Evolutionary conservation across 1,284 basidiomycete genomes (phyloP).

Genomic region (Puccinia hordei): DNA sequence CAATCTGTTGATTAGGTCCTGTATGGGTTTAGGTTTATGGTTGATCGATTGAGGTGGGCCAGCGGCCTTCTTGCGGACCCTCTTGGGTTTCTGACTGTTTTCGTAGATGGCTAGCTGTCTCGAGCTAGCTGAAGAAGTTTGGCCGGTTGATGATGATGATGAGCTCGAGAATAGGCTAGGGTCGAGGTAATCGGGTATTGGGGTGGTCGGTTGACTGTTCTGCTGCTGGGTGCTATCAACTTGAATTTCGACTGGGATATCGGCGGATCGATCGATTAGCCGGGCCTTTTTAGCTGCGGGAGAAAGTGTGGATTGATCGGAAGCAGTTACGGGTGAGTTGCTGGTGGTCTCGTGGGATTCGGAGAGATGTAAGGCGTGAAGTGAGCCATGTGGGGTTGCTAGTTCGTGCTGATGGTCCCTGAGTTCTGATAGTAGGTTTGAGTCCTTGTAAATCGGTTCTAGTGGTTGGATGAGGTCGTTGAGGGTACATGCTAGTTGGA

Average conservation of each 20-base stretch:
- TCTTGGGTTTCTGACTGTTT: conserved; percentile 26
- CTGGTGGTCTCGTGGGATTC: not conserved
- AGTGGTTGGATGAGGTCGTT: conserved; percentile 36
- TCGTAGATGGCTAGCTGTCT: not conserved
- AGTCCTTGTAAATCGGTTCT: conserved; percentile 31
- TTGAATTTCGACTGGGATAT: not conserved
- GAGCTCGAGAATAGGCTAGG: conserved; percentile 4
- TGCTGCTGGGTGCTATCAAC: not conserved
- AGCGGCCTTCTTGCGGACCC: conserved; percentile 40
- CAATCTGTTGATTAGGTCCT: conserved; percentile 30
- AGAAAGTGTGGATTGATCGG: not conserved
- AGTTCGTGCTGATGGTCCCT: conserved; percentile 42
- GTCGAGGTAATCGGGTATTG: conserved; percentile 31
- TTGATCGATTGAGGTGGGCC: conserved; percentile 35
- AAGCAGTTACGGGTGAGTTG: not conserved
- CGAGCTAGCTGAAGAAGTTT: not conserved
- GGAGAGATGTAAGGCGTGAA: conserved; percentile 31
- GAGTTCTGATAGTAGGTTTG: conserved; percentile 41
- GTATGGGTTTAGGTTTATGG: conserved; percentile 31
- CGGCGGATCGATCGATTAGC: not conserved
- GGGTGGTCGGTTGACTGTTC: not conserved
- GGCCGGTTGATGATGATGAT: not conserved
- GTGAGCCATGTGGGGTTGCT: conserved; percentile 45
- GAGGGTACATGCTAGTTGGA: conserved; percentile 7
- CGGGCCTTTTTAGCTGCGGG: conserved; percentile 5